Evolutionary conservation across 1,284 basidiomycete species (phyloP).

Genomic region (Phellopilus nigrolimitatus): DNA sequence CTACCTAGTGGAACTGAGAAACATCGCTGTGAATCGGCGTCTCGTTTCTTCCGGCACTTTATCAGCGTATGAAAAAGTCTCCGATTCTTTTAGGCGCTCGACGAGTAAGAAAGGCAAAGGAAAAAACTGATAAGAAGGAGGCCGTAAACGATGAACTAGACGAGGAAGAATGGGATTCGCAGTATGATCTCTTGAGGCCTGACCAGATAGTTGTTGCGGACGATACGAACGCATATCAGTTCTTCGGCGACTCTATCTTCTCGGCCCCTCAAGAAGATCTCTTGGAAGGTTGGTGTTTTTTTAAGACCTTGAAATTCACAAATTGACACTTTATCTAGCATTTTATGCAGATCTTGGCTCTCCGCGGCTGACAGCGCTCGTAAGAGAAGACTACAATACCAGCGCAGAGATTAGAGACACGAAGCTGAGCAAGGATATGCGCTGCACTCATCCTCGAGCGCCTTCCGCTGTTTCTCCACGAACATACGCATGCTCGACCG

Average conservation of each 20-base stretch:
- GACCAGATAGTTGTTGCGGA: constrained; percentile 75
- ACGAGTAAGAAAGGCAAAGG: constrained; percentile 41
- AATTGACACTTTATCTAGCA: constrained; percentile 32
- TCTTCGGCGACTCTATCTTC: constrained; percentile 75
- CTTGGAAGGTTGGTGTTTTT: constrained; percentile 54
- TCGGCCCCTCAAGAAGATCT: constrained; percentile 89
- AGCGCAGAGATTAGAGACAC: constrained; percentile 47
- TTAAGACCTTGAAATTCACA: not conserved
- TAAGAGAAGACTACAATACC: constrained; percentile 73
- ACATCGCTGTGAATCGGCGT: constrained; percentile 75
- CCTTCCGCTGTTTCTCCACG: constrained; percentile 88
- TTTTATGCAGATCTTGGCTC: constrained; percentile 70
- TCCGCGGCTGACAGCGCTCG: constrained; percentile 61
- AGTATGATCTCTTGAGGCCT: constrained; percentile 60
- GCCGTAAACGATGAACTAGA: constrained; percentile 40
- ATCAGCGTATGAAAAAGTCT: constrained; percentile 60
- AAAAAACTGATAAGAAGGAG: constrained; percentile 30
- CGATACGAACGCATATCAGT: constrained; percentile 69
- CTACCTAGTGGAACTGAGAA: constrained; percentile 79
- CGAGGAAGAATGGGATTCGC: constrained; percentile 64
- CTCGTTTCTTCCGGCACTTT: constrained; percentile 55
- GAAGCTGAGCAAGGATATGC: constrained; percentile 46
- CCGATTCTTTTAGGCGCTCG: constrained; percentile 73
- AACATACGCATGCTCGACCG: constrained; percentile 72
- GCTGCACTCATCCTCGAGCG: constrained; percentile 77